Conservation (phyloP, 2,329 filamentous ascomycete species). For the Cladosporium oxysporum region DNA sequence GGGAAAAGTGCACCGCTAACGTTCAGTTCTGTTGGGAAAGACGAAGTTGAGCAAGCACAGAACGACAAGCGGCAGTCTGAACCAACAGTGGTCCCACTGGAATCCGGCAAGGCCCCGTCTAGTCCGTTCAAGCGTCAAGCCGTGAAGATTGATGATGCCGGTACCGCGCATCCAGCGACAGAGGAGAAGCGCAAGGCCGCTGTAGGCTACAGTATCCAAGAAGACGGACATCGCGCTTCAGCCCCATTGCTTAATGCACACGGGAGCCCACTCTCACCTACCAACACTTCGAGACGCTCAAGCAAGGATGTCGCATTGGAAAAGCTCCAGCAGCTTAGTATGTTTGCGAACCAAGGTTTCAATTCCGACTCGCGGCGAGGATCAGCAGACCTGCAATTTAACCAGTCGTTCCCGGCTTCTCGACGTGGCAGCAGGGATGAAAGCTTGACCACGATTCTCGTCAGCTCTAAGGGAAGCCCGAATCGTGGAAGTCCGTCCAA, state of each 20-base stretch:
- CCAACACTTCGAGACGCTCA: conserved; percentile 34
- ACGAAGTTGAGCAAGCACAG: conserved; percentile 36
- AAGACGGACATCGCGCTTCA: conserved; percentile 31
- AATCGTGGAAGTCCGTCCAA: conserved; percentile 28
- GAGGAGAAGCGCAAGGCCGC: conserved; percentile 31
- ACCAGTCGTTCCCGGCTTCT: conserved; percentile 36
- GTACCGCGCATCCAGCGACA: conserved; percentile 28
- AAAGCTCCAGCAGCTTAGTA: conserved; percentile 35
- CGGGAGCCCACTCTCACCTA: conserved; percentile 28
- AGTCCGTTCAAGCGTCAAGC: conserved; percentile 27
- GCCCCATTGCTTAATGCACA: conserved; percentile 28
- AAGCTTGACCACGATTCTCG: conserved; percentile 38
- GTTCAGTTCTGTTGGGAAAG: conserved; percentile 33
- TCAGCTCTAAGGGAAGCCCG: conserved; percentile 34
- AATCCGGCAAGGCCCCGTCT: conserved; percentile 27
- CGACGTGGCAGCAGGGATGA: conserved; percentile 39
- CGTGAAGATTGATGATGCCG: conserved; percentile 20
- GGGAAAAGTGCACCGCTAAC: conserved; percentile 35
- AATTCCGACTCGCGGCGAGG: conserved; percentile 35
- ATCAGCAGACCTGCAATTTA: conserved; percentile 38
- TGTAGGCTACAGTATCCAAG: conserved; percentile 23
- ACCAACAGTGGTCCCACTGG: conserved; percentile 28
- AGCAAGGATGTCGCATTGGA: conserved; percentile 41
- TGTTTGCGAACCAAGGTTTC: conserved; percentile 33
- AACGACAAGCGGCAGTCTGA: conserved; percentile 35